These are phyloP conservation scores for Datisca glomerata DNA, from an alignment of 306 rosid species.

Conservation along the genomic window DNA sequence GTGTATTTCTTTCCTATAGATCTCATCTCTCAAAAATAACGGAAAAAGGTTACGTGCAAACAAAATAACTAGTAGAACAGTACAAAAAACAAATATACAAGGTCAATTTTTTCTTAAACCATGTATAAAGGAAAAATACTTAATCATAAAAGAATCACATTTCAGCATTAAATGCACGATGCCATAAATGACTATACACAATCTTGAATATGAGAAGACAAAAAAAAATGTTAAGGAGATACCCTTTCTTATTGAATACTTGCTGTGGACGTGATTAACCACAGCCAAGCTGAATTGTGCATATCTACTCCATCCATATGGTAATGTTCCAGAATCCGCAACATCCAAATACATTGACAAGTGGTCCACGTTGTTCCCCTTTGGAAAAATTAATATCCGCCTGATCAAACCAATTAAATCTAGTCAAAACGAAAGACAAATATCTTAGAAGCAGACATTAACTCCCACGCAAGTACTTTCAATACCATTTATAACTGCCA, in stretches of 20 bases:
- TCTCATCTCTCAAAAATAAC: too few relatives aligned
- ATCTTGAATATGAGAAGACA: too few relatives aligned
- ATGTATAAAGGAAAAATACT: too few relatives aligned
- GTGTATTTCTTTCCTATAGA: too few relatives aligned
- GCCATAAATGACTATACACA: too few relatives aligned
- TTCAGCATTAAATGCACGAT: not conserved
- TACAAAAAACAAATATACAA: too few relatives aligned
- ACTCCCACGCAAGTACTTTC: not conserved
- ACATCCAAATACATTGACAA: slow-evolving; percentile 61
- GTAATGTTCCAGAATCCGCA: slow-evolving; percentile 40
- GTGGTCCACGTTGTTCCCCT: slow-evolving; percentile 79
- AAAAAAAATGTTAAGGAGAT: slow-evolving; percentile 12
- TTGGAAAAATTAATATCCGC: slow-evolving; percentile 60
- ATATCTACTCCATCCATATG: slow-evolving; percentile 39
- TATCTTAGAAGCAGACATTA: not conserved
- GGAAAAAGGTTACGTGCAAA: too few relatives aligned
- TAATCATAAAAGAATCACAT: too few relatives aligned
- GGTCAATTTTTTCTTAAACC: too few relatives aligned
- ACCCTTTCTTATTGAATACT: slow-evolving; percentile 78
- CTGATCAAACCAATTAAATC: slow-evolving; percentile 25
- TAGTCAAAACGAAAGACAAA: slow-evolving; percentile 8
- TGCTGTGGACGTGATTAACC: slow-evolving; percentile 53
- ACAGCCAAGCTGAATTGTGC: slow-evolving; percentile 55
- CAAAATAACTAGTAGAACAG: too few relatives aligned
- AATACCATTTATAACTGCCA: slow-evolving; percentile 51